phyloP scores from a whole-genome alignment of 2,329 filamentous ascomycete genomes.

The Neurospora sp. region DNA sequence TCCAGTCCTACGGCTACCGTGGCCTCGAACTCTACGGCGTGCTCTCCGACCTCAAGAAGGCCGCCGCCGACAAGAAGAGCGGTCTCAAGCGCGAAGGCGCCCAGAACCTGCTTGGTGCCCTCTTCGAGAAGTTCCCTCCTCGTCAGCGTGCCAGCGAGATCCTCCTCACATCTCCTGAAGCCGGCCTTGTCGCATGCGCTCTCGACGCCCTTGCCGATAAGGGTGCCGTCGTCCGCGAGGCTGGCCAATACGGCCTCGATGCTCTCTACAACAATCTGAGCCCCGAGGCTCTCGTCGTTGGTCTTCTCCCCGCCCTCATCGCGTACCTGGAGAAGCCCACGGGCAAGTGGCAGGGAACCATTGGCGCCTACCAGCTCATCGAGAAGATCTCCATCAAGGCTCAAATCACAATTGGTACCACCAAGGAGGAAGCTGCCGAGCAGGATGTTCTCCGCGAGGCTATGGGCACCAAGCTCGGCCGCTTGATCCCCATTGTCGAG shows the following conservation, averaged over 20 bases:
- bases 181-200: conserved; percentile 58
- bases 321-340: conserved; percentile 72
- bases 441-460: conserved; percentile 85
- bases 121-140: conserved; percentile 81
- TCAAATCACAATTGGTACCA: conserved; percentile 67
- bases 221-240: conserved; percentile 76
- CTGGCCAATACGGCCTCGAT: conserved; percentile 89
- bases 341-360: conserved; percentile 95
- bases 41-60: conserved; percentile 53
- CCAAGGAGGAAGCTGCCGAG: conserved; percentile 71
- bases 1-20: conserved; percentile 41
- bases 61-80: conserved; percentile 88
- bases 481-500: conserved; percentile 85
- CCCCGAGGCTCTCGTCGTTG: conserved; percentile 73
- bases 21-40: conserved; percentile 45
- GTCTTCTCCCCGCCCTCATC: conserved; percentile 66
- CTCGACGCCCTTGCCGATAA: conserved; percentile 88
- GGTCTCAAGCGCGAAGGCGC: conserved; percentile 75
- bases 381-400: conserved; percentile 94
- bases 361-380: conserved; percentile 74
- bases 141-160: conserved; percentile 71
- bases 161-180: conserved; percentile 72
- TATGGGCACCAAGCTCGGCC: conserved; percentile 80
- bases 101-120: conserved; percentile 87
- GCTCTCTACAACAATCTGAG: conserved; percentile 71